These are phyloP conservation scores for Trichoderma atrobrunneum DNA, from an alignment of 2,329 filamentous ascomycete genomes.

Conservation along the genomic window DNA sequence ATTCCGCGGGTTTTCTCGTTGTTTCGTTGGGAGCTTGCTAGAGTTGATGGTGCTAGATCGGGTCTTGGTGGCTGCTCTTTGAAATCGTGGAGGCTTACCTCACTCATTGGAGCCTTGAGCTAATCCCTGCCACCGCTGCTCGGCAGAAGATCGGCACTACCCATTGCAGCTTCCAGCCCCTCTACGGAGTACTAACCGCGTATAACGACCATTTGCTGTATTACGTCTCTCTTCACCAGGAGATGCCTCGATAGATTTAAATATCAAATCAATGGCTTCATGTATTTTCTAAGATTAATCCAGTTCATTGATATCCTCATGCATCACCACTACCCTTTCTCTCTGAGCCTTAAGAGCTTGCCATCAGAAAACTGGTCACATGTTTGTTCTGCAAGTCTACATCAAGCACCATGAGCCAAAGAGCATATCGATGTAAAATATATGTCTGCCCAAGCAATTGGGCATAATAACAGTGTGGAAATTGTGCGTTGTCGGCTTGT, in stretches of 20 bases:
- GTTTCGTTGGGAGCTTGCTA: neutral
- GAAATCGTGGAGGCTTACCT: slow-evolving; percentile 38
- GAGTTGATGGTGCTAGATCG: slow-evolving; percentile 21
- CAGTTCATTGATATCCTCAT: neutral
- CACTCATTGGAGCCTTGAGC: slow-evolving; percentile 40
- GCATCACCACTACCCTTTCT: neutral
- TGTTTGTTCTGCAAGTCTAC: neutral
- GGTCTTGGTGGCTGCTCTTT: slow-evolving; percentile 23
- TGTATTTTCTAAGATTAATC: neutral
- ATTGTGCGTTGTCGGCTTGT: neutral
- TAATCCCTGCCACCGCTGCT: slow-evolving; percentile 24
- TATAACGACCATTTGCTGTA: neutral
- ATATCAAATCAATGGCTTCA: neutral
- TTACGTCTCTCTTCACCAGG: neutral
- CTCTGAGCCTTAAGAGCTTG: neutral
- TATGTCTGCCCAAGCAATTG: neutral
- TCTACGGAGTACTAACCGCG: neutral
- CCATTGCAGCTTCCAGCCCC: neutral
- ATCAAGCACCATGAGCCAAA: neutral
- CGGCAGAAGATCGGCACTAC: slow-evolving; percentile 36
- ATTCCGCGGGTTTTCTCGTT: neutral
- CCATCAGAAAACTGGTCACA: neutral
- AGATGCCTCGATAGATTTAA: neutral
- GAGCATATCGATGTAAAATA: neutral
- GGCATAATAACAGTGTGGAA: neutral